These are phyloP conservation scores for Mycocentrospora acerina DNA, from an alignment of 2,329 filamentous ascomycete species.

Conservation along the genomic window DNA sequence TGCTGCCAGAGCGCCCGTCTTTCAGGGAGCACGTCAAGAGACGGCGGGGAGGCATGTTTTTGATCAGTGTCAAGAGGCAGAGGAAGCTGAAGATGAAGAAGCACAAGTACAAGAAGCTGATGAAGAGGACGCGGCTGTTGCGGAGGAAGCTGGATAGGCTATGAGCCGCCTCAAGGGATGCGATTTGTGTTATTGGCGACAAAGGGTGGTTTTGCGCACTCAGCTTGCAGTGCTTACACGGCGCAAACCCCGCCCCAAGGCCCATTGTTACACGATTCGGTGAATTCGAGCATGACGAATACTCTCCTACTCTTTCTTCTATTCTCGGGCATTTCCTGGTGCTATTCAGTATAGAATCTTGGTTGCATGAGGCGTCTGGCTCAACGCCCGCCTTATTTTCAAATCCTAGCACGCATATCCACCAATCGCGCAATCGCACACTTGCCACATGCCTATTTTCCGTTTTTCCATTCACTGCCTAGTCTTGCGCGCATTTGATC, in stretches of 20 bases:
- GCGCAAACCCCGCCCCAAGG: too few relatives aligned
- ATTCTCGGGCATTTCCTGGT: conserved; percentile 21
- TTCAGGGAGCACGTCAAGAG: conserved; percentile 25
- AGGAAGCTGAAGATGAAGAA: conserved; percentile 99
- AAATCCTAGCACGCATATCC: conserved; percentile 27
- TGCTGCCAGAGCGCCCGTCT: conserved; percentile 25
- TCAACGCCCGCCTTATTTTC: conserved; percentile 24
- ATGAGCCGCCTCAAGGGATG: conserved; percentile 28
- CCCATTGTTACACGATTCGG: too few relatives aligned
- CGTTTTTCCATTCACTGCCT: conserved; percentile 17
- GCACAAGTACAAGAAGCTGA: conserved; percentile 99
- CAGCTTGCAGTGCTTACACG: too few relatives aligned
- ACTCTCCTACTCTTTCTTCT: conserved; percentile 27
- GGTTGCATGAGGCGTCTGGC: conserved; percentile 25
- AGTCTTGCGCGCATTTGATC: conserved; percentile 6
- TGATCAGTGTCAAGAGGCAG: conserved; percentile 90
- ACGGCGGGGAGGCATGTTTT: conserved; percentile 60
- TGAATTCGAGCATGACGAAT: conserved; percentile 36
- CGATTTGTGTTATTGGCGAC: conserved; percentile 11
- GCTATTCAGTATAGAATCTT: conserved; percentile 27
- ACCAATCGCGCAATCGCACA: conserved; percentile 9
- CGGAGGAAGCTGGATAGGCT: conserved; percentile 71
- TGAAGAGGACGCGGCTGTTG: conserved; percentile 86
- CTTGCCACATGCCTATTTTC: conserved; percentile 33
- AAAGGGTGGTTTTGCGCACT: too few relatives aligned